Evolutionary conservation across 2,329 filamentous ascomycete species (phyloP).

Genomic region (Furcasterigmium sp.): DNA sequence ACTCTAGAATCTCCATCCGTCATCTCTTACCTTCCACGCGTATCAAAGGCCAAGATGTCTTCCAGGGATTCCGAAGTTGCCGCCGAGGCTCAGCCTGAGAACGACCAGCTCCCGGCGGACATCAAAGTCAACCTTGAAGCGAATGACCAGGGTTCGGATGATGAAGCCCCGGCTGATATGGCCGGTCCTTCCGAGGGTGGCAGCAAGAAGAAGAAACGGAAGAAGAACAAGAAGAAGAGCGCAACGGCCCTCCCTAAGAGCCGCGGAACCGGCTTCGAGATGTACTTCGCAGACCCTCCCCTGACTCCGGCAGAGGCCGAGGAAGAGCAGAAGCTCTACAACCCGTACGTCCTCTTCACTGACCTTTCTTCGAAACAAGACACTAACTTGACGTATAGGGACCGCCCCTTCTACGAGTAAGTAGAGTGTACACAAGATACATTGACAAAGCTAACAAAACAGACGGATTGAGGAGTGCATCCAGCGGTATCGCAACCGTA

Average conservation of each 20-base stretch:
- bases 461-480: constrained; percentile 84
- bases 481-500: constrained; percentile 70
- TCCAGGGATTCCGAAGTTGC: neutral
- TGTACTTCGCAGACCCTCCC: constrained; percentile 75
- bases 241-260: constrained; percentile 34
- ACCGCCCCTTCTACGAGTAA: constrained; percentile 53
- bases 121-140: too few species aligned
- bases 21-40: too few species aligned
- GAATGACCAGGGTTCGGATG: too few species aligned
- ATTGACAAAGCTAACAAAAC: constrained; percentile 6
- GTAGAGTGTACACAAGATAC: too few species aligned
- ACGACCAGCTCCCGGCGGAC: too few species aligned
- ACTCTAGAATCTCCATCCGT: too few species aligned
- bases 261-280: constrained; percentile 62
- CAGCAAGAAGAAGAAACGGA: neutral
- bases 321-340: constrained; percentile 63
- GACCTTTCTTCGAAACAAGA: too few species aligned
- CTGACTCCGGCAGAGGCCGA: constrained; percentile 65
- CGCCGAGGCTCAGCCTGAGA: neutral
- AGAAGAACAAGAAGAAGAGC: constrained; percentile 17
- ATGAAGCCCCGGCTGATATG: too few species aligned
- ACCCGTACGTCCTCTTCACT: constrained; percentile 40
- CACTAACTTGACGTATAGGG: too few species aligned
- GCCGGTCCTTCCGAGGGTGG: neutral
- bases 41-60: too few species aligned